Percentiles rank a stretch among this genome's conserved stretches.
Conservation (phyloP, 2,329 filamentous ascomycete genomes). For the Thelonectria discophora region DNA sequence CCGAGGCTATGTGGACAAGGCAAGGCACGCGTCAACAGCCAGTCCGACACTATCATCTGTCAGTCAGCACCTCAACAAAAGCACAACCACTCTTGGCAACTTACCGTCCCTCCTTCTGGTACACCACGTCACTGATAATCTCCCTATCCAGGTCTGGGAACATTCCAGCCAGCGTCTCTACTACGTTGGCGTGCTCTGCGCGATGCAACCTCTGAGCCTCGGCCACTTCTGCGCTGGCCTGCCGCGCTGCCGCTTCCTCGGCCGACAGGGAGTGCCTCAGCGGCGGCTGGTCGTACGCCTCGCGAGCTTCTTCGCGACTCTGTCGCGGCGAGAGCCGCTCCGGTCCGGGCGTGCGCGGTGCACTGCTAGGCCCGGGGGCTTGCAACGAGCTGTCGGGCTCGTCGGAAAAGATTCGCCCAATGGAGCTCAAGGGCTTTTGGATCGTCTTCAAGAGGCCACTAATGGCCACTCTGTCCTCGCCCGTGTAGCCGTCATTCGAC, state of each 20-base stretch:
- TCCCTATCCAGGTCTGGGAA: slow-evolving; percentile 95
- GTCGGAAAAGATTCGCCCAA: slow-evolving; percentile 92
- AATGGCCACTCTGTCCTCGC: slow-evolving; percentile 82
- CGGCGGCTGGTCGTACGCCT: slow-evolving; percentile 47
- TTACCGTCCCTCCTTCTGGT: slow-evolving; percentile 92
- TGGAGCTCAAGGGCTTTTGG: slow-evolving; percentile 87
- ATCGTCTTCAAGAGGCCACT: slow-evolving; percentile 88
- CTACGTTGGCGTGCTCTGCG: slow-evolving; percentile 87
- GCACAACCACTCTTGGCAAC: slow-evolving; percentile 46
- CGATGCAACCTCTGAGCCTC: slow-evolving; percentile 85
- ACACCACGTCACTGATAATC: slow-evolving; percentile 95
- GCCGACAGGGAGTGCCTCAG: slow-evolving; percentile 66
- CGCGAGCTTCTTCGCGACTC: slow-evolving; percentile 43
- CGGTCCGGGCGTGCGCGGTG: slow-evolving; percentile 50
- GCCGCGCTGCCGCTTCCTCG: slow-evolving; percentile 87
- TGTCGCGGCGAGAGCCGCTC: slow-evolving; percentile 45
- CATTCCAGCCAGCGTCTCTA: slow-evolving; percentile 95
- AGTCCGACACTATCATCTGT: slow-evolving; percentile 71
- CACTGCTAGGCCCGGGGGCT: slow-evolving; percentile 44
- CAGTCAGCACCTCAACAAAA: slow-evolving; percentile 32
- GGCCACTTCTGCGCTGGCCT: slow-evolving; percentile 88
- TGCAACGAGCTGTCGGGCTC: slow-evolving; percentile 55
- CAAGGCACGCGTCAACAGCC: slow-evolving; percentile 86
- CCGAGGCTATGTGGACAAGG: slow-evolving; percentile 61
- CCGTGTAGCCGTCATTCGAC: slow-evolving; percentile 62